phyloP scores from a whole-genome alignment of 177 flowering plant genomes.

The Vitis hybrid region DNA sequence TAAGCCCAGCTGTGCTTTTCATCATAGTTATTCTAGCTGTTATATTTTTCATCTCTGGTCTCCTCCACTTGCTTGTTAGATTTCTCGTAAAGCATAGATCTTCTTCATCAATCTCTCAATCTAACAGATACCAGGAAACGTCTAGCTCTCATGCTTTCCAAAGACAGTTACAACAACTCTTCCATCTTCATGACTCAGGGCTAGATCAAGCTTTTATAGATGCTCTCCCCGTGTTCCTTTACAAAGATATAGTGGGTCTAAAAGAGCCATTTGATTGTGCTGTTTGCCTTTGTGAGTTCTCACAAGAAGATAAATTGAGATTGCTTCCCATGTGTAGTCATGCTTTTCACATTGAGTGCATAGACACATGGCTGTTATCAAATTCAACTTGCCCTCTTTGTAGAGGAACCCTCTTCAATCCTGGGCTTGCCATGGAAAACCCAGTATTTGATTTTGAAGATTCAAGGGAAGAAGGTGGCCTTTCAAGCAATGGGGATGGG shows the following conservation, averaged over 20 bases:
- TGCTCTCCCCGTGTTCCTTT: conserved; percentile 48
- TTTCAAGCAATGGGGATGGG: conserved; percentile 20
- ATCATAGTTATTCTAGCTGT: conserved; percentile 40
- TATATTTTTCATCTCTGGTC: conserved; percentile 40
- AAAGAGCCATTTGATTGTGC: conserved; percentile 54
- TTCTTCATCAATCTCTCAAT: conserved; percentile 31
- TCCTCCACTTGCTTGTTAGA: conserved; percentile 47
- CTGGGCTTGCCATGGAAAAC: conserved; percentile 34
- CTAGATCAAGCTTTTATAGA: conserved; percentile 49
- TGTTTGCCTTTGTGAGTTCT: conserved; percentile 50
- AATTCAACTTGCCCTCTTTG: conserved; percentile 58
- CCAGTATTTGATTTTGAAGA: conserved; percentile 29
- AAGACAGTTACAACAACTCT: conserved; percentile 48
- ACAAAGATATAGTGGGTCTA: conserved; percentile 40
- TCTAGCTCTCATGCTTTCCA: conserved; percentile 34
- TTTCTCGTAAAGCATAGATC: conserved; percentile 33
- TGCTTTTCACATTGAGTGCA: conserved; percentile 50
- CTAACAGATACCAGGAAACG: conserved; percentile 29
- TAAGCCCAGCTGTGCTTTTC: conserved; percentile 38
- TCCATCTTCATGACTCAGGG: conserved; percentile 54
- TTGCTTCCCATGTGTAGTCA: conserved; percentile 52
- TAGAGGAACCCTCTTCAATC: conserved; percentile 36
- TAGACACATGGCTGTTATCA: conserved; percentile 52
- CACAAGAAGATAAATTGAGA: conserved; percentile 37
- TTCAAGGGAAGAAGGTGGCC: conserved; percentile 28